phyloP scores from a whole-genome alignment of 441 rosid genomes.

The Syzygium malaccense region DNA sequence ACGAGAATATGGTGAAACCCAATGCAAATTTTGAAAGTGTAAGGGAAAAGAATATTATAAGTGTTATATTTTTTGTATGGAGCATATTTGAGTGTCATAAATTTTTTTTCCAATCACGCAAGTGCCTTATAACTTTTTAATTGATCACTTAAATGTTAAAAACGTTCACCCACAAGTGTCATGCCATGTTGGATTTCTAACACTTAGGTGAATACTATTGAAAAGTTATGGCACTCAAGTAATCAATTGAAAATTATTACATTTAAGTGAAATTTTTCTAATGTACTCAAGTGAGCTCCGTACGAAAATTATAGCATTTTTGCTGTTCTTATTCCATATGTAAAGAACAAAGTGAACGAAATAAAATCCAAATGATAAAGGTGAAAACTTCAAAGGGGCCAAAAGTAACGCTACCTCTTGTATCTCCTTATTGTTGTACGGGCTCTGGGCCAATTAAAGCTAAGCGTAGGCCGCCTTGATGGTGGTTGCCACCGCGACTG shows the following conservation, averaged over 20 bases:
- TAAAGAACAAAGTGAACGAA: neutral
- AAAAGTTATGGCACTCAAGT: neutral
- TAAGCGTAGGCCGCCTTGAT: too few relatives aligned
- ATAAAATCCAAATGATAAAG: neutral
- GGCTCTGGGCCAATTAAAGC: too few relatives aligned
- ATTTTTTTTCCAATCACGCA: neutral
- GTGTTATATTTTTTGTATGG: neutral
- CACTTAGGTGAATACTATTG: rapidly evolving
- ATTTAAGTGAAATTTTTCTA: neutral
- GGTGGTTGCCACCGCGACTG: too few relatives aligned
- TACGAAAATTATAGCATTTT: neutral
- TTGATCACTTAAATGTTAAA: neutral
- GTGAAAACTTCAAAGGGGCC: neutral
- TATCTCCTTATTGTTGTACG: too few relatives aligned
- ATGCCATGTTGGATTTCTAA: neutral
- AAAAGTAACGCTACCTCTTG: neutral
- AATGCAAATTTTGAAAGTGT: neutral
- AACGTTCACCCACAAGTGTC: neutral
- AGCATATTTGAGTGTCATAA: neutral
- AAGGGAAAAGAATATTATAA: neutral
- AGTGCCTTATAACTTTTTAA: neutral
- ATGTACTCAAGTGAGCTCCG: neutral
- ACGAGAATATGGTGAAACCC: neutral
- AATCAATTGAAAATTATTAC: neutral
- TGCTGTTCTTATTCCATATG: neutral